Conservation (phyloP, 257 asterid species). For the Solanum paucissectum region DNA sequence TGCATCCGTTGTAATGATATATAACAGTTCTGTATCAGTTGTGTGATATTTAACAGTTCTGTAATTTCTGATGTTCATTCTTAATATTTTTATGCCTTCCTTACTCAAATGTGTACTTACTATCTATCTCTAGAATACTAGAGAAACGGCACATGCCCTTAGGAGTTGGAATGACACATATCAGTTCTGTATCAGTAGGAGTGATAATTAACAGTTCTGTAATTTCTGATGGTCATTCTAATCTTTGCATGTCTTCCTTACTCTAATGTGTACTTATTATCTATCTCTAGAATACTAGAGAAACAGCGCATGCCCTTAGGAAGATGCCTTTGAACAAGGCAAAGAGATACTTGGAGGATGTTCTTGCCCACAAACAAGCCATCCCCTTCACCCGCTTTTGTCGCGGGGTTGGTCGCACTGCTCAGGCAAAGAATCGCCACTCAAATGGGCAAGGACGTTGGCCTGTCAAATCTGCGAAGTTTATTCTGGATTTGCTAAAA, state of each 20-base stretch:
- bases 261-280: background rate
- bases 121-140: constrained; percentile 45
- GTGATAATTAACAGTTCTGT: background rate
- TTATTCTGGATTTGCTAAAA: constrained; percentile 63
- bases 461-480: constrained; percentile 76
- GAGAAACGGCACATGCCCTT: constrained; percentile 83
- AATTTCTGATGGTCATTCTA: background rate
- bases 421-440: constrained; percentile 84
- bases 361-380: constrained; percentile 81
- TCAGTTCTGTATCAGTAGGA: background rate
- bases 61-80: background rate
- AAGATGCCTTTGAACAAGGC: constrained; percentile 67
- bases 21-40: background rate
- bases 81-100: background rate
- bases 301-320: constrained; percentile 77
- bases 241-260: background rate
- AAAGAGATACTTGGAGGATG: constrained; percentile 83
- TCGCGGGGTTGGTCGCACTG: constrained; percentile 81
- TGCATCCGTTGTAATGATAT: background rate
- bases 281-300: constrained; percentile 60
- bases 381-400: constrained; percentile 37
- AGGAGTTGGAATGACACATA: constrained; percentile 11
- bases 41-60: background rate
- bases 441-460: constrained; percentile 91
- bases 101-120: background rate